Evolutionary conservation across 257 asterid species (phyloP).

Genomic region (Capsicum baccatum): DNA sequence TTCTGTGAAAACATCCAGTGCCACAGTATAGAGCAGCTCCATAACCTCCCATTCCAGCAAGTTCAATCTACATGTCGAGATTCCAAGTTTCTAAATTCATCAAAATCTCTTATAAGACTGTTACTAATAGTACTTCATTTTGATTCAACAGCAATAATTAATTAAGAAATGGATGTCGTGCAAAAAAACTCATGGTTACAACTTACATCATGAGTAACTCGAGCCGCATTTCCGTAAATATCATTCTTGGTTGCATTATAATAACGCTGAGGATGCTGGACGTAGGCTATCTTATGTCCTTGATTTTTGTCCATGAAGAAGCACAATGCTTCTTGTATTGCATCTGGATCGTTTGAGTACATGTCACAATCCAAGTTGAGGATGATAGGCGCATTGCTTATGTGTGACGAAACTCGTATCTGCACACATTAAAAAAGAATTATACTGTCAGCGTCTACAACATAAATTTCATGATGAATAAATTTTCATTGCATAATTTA

Average conservation of each 20-base stretch:
- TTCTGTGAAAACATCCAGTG: conserved; percentile 79
- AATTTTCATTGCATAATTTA: conserved; percentile 16
- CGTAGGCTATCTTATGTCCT: conserved; percentile 56
- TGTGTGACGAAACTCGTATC: conserved; percentile 75
- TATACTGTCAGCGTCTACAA: background rate
- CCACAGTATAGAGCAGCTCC: conserved; percentile 65
- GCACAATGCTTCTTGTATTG: conserved; percentile 67
- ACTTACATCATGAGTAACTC: conserved; percentile 46
- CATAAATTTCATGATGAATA: background rate
- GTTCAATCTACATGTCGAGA: conserved; percentile 57
- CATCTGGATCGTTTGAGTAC: conserved; percentile 78
- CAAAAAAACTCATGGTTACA: background rate
- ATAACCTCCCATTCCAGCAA: conserved; percentile 59
- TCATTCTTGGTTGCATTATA: conserved; percentile 60
- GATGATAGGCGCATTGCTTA: conserved; percentile 82
- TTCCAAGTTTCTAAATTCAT: background rate
- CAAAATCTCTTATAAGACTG: background rate
- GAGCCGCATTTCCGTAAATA: conserved; percentile 46
- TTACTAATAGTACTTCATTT: too few relatives aligned
- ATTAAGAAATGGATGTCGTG: background rate
- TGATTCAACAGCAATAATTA: background rate
- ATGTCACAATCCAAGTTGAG: conserved; percentile 91
- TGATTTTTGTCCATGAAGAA: conserved; percentile 70
- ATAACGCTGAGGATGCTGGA: conserved; percentile 69
- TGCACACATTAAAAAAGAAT: conserved; percentile 30